Conservation (phyloP, 2,329 filamentous ascomycete genomes). For the Periconia sp. region DNA sequence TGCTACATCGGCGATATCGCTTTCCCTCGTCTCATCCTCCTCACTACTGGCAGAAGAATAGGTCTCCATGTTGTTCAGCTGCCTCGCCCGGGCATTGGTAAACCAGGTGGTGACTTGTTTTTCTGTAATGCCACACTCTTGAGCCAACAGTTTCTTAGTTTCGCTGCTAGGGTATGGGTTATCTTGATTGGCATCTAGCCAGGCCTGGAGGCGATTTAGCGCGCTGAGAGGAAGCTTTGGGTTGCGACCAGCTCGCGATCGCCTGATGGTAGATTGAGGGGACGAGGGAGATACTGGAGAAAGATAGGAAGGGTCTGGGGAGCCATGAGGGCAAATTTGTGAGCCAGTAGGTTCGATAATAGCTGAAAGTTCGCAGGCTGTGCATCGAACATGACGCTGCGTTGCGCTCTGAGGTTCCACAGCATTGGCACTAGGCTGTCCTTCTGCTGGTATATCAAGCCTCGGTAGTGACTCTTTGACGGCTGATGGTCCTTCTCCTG, state of each 20-base stretch:
- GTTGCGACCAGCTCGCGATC: constrained; percentile 36
- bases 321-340: constrained; percentile 22
- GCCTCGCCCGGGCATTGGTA: constrained; percentile 40
- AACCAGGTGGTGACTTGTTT: constrained; percentile 46
- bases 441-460: constrained; percentile 14
- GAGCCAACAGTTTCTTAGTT: constrained; percentile 34
- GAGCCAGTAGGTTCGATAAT: constrained; percentile 18
- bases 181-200: constrained; percentile 36
- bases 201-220: constrained; percentile 31
- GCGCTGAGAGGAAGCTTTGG: constrained; percentile 38
- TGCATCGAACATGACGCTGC: constrained; percentile 27
- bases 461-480: constrained; percentile 11
- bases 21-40: constrained; percentile 24
- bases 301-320: constrained; percentile 6
- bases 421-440: no score
- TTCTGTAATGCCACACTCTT: constrained; percentile 39
- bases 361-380: constrained; percentile 28
- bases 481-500: constrained; percentile 1
- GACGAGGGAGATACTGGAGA: constrained; percentile 16
- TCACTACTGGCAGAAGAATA: constrained; percentile 17
- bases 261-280: constrained; percentile 21
- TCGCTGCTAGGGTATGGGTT: constrained; percentile 40
- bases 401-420: background rate
- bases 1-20: constrained; percentile 18
- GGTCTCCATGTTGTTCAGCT: constrained; percentile 24